These are phyloP conservation scores for Balansia obtecta DNA, from an alignment of 2,329 filamentous ascomycete genomes.

Conservation along the genomic window DNA sequence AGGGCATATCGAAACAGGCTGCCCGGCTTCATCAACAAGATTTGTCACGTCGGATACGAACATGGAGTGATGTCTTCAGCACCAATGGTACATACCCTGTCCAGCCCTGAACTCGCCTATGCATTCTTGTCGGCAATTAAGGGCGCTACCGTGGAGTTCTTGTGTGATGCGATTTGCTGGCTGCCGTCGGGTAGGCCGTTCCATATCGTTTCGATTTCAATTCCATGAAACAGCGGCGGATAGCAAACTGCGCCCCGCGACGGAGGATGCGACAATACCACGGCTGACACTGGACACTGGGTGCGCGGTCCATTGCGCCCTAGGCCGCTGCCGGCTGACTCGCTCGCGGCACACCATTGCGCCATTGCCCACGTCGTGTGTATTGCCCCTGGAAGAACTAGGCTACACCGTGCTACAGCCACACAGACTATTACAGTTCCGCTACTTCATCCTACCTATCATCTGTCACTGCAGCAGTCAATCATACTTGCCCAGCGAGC, in stretches of 20 bases:
- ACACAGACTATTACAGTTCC: neutral
- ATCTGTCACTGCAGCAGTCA: neutral
- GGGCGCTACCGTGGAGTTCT: neutral
- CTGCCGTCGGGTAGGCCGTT: constrained; percentile 1
- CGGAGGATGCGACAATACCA: neutral
- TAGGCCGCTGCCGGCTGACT: neutral
- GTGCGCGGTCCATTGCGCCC: neutral
- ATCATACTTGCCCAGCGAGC: neutral
- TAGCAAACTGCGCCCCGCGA: too few relatives aligned
- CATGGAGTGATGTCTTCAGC: neutral
- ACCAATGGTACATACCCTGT: neutral
- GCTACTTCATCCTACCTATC: neutral
- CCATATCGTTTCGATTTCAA: neutral
- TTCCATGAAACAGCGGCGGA: neutral
- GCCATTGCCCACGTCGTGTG: neutral
- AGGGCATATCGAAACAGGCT: neutral
- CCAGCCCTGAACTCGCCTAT: neutral
- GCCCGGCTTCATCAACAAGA: neutral
- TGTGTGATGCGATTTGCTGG: neutral
- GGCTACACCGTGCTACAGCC: neutral
- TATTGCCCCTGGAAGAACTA: neutral
- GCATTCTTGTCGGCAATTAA: neutral
- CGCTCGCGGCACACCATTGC: neutral
- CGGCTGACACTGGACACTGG: neutral
- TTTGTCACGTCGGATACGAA: neutral